A percentile compares a stretch with the other conserved stretches of the same genome.
Evolutionary conservation across 345 rosid genomes (phyloP).

Genomic region (Boechera divaricarpa): DNA sequence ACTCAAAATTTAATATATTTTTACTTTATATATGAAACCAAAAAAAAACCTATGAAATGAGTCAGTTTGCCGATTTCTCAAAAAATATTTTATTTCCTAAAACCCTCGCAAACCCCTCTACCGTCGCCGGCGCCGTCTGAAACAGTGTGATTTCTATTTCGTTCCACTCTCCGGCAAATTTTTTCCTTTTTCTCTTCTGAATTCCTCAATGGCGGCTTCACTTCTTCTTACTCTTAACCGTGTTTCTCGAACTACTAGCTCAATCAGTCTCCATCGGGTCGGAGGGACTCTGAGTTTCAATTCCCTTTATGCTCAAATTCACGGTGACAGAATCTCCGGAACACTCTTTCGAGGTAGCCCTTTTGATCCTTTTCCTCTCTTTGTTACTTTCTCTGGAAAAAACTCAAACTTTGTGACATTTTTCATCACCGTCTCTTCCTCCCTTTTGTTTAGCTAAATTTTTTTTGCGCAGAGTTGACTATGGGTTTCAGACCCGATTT

Average conservation of each 20-base stretch:
- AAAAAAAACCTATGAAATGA: neutral
- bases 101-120: slow-evolving; percentile 37
- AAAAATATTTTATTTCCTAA: neutral
- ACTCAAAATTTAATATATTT: neutral
- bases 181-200: neutral
- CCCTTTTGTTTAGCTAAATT: neutral
- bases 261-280: slow-evolving; percentile 35
- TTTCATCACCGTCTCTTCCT: neutral
- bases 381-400: neutral
- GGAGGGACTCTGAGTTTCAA: slow-evolving; percentile 45
- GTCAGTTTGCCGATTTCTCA: neutral
- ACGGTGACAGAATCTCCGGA: slow-evolving; percentile 29
- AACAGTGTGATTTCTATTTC: neutral
- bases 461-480: neutral
- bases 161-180: neutral
- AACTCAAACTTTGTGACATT: neutral
- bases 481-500: slow-evolving; percentile 17
- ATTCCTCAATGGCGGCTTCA: slow-evolving; percentile 35
- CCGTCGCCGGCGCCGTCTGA: slow-evolving; percentile 16
- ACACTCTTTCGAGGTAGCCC: slow-evolving; percentile 55
- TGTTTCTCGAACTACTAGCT: slow-evolving; percentile 26
- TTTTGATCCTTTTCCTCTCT: slow-evolving; percentile 9
- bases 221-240: slow-evolving; percentile 27
- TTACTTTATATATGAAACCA: neutral
- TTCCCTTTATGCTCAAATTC: slow-evolving; percentile 40